Conservation (phyloP, 1,284 basidiomycete genomes). For the Irpex lacteus region DNA sequence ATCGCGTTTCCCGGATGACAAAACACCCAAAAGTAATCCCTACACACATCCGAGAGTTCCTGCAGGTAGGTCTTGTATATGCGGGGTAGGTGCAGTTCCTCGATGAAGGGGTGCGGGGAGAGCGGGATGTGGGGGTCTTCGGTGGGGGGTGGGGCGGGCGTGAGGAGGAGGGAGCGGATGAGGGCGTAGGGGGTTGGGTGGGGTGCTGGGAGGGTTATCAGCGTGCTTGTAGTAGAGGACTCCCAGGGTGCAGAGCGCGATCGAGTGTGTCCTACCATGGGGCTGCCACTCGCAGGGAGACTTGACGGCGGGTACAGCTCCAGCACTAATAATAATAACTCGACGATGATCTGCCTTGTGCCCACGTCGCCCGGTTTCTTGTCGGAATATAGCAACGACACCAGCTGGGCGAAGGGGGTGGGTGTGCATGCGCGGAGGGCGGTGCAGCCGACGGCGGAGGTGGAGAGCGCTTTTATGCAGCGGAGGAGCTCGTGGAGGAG, state of each 20-base stretch:
- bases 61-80: conserved; percentile 91
- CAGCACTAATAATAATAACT: conserved; percentile 80
- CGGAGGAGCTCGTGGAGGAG: conserved; percentile 89
- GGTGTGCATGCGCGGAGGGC: conserved; percentile 84
- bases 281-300: conserved; percentile 42
- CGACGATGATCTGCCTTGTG: conserved; percentile 87
- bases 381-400: conserved; percentile 88
- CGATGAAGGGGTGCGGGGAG: conserved; percentile 87
- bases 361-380: conserved; percentile 95
- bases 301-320: conserved; percentile 76
- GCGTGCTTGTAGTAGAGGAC: conserved; percentile 33
- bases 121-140: conserved; percentile 64
- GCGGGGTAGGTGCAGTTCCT: conserved; percentile 75
- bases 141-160: conserved; percentile 69
- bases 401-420: conserved; percentile 81
- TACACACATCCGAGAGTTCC: conserved; percentile 85
- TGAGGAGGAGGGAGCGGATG: conserved; percentile 67
- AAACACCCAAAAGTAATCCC: conserved; percentile 99
- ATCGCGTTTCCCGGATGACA: conserved; percentile 93
- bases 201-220: conserved; percentile 65
- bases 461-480: conserved; percentile 91
- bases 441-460: conserved; percentile 81
- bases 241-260: conserved; percentile 29
- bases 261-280: conserved; percentile 21
- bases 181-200: conserved; percentile 71